These are phyloP conservation scores for Monilinia fructicola DNA, from an alignment of 2,329 filamentous ascomycete genomes.

Conservation along the genomic window DNA sequence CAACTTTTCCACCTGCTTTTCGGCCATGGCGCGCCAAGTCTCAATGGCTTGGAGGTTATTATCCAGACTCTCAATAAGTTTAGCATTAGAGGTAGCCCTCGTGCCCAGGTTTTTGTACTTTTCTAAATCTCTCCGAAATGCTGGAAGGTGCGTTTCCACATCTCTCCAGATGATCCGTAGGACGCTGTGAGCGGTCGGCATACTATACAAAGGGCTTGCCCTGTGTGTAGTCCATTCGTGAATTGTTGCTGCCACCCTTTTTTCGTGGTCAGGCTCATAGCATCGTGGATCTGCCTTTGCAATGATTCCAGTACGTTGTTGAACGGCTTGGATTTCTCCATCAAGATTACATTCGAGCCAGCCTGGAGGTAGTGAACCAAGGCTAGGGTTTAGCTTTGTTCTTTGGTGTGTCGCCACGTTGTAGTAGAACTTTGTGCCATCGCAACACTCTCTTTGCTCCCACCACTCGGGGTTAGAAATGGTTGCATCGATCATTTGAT, in stretches of 20 bases:
- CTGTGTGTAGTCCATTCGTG: slow-evolving; percentile 17
- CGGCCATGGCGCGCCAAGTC: slow-evolving; percentile 17
- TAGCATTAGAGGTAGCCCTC: background rate
- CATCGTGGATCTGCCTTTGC: slow-evolving; percentile 20
- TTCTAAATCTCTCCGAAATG: slow-evolving; percentile 1
- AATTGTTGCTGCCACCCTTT: slow-evolving; percentile 16
- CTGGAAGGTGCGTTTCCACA: slow-evolving; percentile 21
- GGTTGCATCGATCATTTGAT: background rate
- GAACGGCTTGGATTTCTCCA: slow-evolving; percentile 13
- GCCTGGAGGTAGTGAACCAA: slow-evolving; percentile 4
- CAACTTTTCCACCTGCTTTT: slow-evolving; percentile 14
- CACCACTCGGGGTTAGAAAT: slow-evolving; percentile 17
- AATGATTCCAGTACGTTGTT: slow-evolving; percentile 21
- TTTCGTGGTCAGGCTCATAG: slow-evolving; percentile 2
- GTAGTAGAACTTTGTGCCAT: slow-evolving; percentile 18
- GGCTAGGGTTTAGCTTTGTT: slow-evolving; percentile 15
- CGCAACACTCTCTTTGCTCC: slow-evolving; percentile 21
- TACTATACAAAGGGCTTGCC: slow-evolving; percentile 18
- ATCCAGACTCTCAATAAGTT: slow-evolving; percentile 7
- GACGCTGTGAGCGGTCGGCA: slow-evolving; percentile 13
- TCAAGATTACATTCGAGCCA: background rate
- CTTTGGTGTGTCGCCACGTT: slow-evolving; percentile 19
- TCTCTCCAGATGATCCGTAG: slow-evolving; percentile 20
- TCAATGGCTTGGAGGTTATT: slow-evolving; percentile 19
- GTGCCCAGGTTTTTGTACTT: background rate